Base-by-base conservation (phyloP, 2,329 filamentous ascomycete genomes). In the Aspergillus quadrilineatus region DNA sequence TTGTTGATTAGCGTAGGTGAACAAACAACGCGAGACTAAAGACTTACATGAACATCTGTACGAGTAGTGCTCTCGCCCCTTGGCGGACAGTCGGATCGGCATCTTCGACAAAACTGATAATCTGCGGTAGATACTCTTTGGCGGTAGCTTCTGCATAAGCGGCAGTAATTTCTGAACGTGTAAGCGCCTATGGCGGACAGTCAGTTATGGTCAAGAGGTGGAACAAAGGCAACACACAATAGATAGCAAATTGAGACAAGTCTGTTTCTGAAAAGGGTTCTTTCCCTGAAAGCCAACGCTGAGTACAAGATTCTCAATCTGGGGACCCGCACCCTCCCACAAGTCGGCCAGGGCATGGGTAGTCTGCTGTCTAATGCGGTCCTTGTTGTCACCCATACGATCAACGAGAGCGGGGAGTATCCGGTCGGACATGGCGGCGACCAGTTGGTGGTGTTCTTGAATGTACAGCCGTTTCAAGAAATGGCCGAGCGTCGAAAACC, bases 71-170 rank as follows among this genome's bases (percentile, higher is more conserved):
- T 76, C 94, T 96, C 60, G 92, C 91, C 37, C 85, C 83, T 67
- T 96, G 92, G 71, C 93, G 86, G 62, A 97, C 92, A 74, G 86
- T 87, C 49, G 89, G 88, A 71, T 96, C 93, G 8, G 92, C 89
- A 72, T 97, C 92, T 75, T 97, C 93, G 42, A 97, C 82, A 63
- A 94, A 83, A 53, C 90, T 88, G 77, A 97, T 93, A 41, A 97
- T 81, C 9, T 83, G 82, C 2, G 90, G 88, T 1, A 96, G 92
- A 70, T 95, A 37, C 7, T 14, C 34, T 14, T 37, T 37, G 5
- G 34, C 34, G 5, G 10, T 37, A 37, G 4, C 2, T 9, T 37
- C 34, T 37, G 34, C 34, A 37, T 37, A 14, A 5, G 14, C 14
- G 34, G 34, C 34, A 12, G 8, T 14, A 10, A 12, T 37, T 14